phyloP scores from a whole-genome alignment of 2,329 filamentous ascomycete genomes.

The Ambrosiella cleistominuta region DNA sequence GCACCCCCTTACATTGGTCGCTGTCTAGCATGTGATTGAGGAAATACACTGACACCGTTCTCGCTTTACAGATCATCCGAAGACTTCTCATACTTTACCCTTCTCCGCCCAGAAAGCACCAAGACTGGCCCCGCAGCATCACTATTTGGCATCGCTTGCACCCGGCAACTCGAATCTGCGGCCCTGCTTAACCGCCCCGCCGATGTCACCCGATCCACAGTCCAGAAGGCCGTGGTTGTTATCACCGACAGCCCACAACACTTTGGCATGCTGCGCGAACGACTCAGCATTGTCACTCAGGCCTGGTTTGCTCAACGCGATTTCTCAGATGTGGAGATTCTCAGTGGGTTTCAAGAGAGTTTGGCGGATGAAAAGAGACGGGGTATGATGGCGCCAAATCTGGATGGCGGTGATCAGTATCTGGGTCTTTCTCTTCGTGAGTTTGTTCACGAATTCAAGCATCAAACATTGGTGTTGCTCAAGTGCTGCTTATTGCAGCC shows the following conservation, averaged over 20 bases:
- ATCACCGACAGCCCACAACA: slow-evolving; percentile 79
- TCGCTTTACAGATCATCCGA: slow-evolving; percentile 53
- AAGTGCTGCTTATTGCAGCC: slow-evolving; percentile 89
- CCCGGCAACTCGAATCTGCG: slow-evolving; percentile 70
- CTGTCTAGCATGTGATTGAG: not conserved
- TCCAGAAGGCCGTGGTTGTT: slow-evolving; percentile 94
- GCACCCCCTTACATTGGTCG: not conserved
- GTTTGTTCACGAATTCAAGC: slow-evolving; percentile 83
- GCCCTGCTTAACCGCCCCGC: slow-evolving; percentile 59
- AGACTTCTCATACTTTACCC: slow-evolving; percentile 97
- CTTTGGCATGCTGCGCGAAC: slow-evolving; percentile 80
- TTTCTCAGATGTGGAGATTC: slow-evolving; percentile 79
- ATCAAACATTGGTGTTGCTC: slow-evolving; percentile 82
- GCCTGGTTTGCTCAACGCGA: slow-evolving; percentile 94
- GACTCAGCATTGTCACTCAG: slow-evolving; percentile 74
- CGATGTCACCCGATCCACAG: slow-evolving; percentile 91
- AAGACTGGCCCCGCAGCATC: slow-evolving; percentile 46
- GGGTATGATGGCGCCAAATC: slow-evolving; percentile 42
- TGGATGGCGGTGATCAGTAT: slow-evolving; percentile 67
- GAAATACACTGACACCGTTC: not conserved
- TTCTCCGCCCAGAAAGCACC: slow-evolving; percentile 45
- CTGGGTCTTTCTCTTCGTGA: slow-evolving; percentile 78
- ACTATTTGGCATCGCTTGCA: slow-evolving; percentile 91
- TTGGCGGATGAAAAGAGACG: slow-evolving; percentile 49
- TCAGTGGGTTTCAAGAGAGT: slow-evolving; percentile 81